Evolutionary conservation across 495 filamentous ascomycete species (phyloP).

Genomic region (Lepidopterella palustris): DNA sequence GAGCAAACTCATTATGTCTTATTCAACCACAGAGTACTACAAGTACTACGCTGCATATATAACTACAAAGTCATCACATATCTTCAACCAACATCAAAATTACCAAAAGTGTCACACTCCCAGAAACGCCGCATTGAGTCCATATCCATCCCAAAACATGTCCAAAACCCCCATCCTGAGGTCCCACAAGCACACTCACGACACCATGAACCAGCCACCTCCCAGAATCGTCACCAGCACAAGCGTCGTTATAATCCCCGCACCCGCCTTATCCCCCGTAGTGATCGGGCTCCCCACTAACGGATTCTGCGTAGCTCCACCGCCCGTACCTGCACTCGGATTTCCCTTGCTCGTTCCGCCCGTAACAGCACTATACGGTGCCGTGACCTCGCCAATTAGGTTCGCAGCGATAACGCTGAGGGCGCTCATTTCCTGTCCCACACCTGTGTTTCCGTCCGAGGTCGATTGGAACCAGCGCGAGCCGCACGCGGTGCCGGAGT

Average conservation of each 20-base stretch:
- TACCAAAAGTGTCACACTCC: neutral
- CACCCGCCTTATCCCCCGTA: slow-evolving; percentile 52
- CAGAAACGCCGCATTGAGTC: neutral
- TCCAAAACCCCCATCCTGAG: neutral
- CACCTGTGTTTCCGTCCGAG: slow-evolving; percentile 34
- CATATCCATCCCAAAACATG: neutral
- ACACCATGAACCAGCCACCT: slow-evolving; percentile 43
- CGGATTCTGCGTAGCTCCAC: slow-evolving; percentile 17
- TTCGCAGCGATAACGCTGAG: slow-evolving; percentile 57
- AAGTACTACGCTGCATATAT: neutral
- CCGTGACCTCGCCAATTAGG: slow-evolving; percentile 35
- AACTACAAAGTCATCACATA: neutral
- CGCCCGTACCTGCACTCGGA: slow-evolving; percentile 54
- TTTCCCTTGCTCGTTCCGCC: slow-evolving; percentile 74
- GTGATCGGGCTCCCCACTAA: slow-evolving; percentile 37
- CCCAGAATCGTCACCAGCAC: slow-evolving; percentile 38
- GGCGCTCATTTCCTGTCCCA: slow-evolving; percentile 64
- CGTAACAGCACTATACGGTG: slow-evolving; percentile 56
- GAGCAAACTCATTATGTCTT: too few relatives aligned
- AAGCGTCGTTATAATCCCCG: slow-evolving; percentile 52
- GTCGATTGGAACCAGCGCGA: slow-evolving; percentile 55
- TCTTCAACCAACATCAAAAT: neutral
- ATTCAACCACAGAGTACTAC: too few relatives aligned
- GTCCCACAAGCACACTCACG: slow-evolving; percentile 9
- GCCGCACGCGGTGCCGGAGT: slow-evolving; percentile 54